A percentile compares a stretch with the other conserved stretches of the same genome.
phyloP scores from a whole-genome alignment of 805 yeast genomes.

The Yamadazyma endophytica region DNA sequence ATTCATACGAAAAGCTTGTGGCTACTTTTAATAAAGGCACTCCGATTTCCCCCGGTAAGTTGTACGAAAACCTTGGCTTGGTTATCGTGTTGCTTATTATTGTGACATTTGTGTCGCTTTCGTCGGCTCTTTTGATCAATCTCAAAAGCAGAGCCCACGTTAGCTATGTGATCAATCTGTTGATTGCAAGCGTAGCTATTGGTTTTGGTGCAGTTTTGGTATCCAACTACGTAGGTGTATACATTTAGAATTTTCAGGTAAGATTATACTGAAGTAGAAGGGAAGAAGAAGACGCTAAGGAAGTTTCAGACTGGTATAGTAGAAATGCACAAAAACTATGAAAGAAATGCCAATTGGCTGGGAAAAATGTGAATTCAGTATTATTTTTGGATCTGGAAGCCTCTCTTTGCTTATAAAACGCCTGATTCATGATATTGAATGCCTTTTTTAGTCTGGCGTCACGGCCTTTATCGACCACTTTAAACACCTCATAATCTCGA shows the following conservation, averaged over 20 bases:
- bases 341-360: too few relatives aligned
- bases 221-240: constrained; percentile 41
- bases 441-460: neutral
- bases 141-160: constrained; percentile 20
- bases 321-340: neutral
- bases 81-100: constrained; percentile 19
- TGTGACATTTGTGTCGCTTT: constrained; percentile 25
- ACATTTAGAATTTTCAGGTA: constrained; percentile 19
- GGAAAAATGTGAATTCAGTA: too few relatives aligned
- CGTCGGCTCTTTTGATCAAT: constrained; percentile 25
- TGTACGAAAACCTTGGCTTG: constrained; percentile 12
- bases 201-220: constrained; percentile 34
- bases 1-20: constrained; percentile 24
- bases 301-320: too few relatives aligned
- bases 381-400: too few relatives aligned
- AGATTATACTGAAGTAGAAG: too few relatives aligned
- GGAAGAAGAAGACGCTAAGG: too few relatives aligned
- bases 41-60: constrained; percentile 14
- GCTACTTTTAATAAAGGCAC: too few relatives aligned
- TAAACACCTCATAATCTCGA: too few relatives aligned
- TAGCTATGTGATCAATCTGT: constrained; percentile 23
- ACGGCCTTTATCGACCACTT: too few relatives aligned
- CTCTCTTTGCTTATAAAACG: neutral
- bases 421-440: too few relatives aligned
- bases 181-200: constrained; percentile 33